phyloP scores from a whole-genome alignment of 2,329 filamentous ascomycete genomes.

The Penicillium sp. region DNA sequence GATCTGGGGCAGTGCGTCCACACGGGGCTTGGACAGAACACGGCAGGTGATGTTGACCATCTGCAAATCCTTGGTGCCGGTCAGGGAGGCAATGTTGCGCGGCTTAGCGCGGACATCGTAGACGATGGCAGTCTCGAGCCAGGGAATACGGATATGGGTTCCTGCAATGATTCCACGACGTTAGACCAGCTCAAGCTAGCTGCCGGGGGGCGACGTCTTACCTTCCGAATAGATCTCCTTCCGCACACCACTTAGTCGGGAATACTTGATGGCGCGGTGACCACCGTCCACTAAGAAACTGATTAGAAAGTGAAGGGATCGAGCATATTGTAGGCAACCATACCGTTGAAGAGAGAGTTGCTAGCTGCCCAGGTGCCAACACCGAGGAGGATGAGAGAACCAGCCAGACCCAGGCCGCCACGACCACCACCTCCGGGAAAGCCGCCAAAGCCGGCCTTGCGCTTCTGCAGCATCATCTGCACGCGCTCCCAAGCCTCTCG shows the following conservation, averaged over 20 bases:
- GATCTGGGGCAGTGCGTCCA: constrained; percentile 91
- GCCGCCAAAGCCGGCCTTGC: constrained; percentile 48
- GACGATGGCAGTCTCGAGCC: constrained; percentile 95
- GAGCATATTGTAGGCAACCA: constrained; percentile 10
- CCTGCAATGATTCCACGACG: constrained; percentile 53
- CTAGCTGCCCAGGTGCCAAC: constrained; percentile 46
- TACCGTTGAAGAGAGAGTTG: constrained; percentile 72
- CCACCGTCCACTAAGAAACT: constrained; percentile 79
- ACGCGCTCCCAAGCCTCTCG: constrained; percentile 69
- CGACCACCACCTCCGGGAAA: constrained; percentile 59
- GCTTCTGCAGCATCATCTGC: constrained; percentile 64
- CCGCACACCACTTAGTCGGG: constrained; percentile 85
- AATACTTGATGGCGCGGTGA: constrained; percentile 98
- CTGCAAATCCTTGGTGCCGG: constrained; percentile 97
- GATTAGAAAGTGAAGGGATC: constrained; percentile 5
- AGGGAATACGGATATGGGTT: constrained; percentile 91
- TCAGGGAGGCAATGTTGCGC: constrained; percentile 93
- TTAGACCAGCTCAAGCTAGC: constrained; percentile 10
- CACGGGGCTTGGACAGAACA: constrained; percentile 88
- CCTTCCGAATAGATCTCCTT: constrained; percentile 97
- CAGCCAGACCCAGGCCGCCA: constrained; percentile 59
- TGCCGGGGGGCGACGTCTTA: constrained; percentile 39
- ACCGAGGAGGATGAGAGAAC: constrained; percentile 58
- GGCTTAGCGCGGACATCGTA: constrained; percentile 99
- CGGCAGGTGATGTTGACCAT: constrained; percentile 99